phyloP scores from a whole-genome alignment of 805 yeast species.

The Sugiyamaella qingdaonensis region DNA sequence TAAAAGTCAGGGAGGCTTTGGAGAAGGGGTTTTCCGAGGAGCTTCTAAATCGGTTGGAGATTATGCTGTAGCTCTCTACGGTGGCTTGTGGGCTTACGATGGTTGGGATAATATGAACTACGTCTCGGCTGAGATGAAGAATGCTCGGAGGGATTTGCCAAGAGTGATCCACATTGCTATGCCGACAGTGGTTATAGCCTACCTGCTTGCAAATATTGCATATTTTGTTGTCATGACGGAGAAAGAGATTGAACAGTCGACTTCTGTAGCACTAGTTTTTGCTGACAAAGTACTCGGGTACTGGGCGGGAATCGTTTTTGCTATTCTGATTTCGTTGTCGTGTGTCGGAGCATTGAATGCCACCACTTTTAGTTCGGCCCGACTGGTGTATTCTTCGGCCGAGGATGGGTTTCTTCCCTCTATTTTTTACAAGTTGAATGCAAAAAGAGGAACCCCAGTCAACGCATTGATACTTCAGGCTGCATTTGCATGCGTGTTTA shows the following conservation, averaged over 20 bases:
- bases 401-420: conserved; percentile 33
- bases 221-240: conserved; percentile 70
- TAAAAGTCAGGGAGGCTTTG: conserved; percentile 23
- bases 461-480: conserved; percentile 34
- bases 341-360: conserved; percentile 43
- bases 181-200: conserved; percentile 37
- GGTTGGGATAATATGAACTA: conserved; percentile 44
- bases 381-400: conserved; percentile 36
- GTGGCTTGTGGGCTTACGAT: conserved; percentile 43
- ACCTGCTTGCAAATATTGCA: conserved; percentile 35
- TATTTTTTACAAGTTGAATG: conserved; percentile 24
- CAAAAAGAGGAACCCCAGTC: conserved; percentile 31
- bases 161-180: conserved; percentile 37
- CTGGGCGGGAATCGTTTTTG: conserved; percentile 29
- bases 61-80: conserved; percentile 37
- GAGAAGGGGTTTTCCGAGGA: conserved; percentile 26
- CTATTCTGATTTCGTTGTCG: conserved; percentile 35
- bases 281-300: conserved; percentile 30
- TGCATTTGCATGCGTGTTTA: conserved; percentile 28
- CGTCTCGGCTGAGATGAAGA: conserved; percentile 39
- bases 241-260: conserved; percentile 40
- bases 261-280: conserved; percentile 36
- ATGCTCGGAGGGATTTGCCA: conserved; percentile 36
- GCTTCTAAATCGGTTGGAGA: conserved; percentile 28
- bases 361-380: conserved; percentile 33